Evolutionary conservation across 1,284 basidiomycete genomes (phyloP).

Genomic region (Golubevia sp.): DNA sequence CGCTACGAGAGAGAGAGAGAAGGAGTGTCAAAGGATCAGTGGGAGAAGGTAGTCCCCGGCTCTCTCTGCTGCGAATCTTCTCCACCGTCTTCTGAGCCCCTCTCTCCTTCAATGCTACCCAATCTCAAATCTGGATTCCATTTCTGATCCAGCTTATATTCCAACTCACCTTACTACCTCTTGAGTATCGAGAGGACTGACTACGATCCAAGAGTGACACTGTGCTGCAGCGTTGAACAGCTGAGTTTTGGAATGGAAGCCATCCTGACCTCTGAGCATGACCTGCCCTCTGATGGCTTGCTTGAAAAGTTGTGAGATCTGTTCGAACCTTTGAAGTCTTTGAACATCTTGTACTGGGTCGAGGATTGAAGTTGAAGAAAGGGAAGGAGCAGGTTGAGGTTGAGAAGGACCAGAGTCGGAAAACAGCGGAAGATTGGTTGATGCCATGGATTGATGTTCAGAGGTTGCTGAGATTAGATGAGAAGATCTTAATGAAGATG

Average conservation of each 20-base stretch:
- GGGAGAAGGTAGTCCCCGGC: neutral
- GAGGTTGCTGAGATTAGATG: no score
- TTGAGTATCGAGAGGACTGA: conserved; percentile 19
- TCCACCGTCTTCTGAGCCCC: conserved; percentile 6
- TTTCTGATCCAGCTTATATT: conserved; percentile 2
- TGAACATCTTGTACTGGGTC: neutral
- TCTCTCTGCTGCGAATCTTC: no score
- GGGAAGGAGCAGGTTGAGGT: neutral
- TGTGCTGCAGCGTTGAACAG: conserved; percentile 44
- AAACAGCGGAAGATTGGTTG: no score
- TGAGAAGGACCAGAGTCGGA: no score
- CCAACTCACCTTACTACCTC: conserved; percentile 24
- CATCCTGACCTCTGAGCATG: neutral
- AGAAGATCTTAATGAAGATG: no score
- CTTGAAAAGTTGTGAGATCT: neutral
- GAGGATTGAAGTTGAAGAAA: neutral
- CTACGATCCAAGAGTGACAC: conserved; percentile 34
- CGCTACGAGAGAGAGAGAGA: neutral
- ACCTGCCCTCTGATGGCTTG: no score
- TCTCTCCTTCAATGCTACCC: conserved; percentile 3
- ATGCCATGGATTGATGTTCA: no score
- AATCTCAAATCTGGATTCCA: conserved; percentile 4
- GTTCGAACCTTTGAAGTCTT: neutral
- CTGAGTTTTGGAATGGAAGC: conserved; percentile 26
- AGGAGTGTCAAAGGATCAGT: neutral